These are phyloP conservation scores for Sporothrix inflata DNA, from an alignment of 2,329 filamentous ascomycete genomes.

Conservation along the genomic window DNA sequence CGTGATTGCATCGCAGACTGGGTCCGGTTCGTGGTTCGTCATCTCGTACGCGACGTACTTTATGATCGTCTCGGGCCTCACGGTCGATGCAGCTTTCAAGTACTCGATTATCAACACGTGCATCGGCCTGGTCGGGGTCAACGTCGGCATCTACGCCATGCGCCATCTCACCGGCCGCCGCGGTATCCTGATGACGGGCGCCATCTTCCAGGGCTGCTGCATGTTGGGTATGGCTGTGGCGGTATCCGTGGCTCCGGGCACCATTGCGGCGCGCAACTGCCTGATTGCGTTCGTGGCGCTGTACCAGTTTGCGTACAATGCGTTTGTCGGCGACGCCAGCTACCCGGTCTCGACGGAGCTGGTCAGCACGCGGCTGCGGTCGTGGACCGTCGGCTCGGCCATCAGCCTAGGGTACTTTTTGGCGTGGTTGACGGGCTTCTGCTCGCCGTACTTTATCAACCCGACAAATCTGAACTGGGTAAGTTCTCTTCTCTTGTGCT, in stretches of 20 bases:
- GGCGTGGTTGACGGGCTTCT: slow-evolving; percentile 48
- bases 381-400: slow-evolving; percentile 54
- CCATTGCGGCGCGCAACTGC: slow-evolving; percentile 39
- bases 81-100: slow-evolving; percentile 50
- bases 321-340: slow-evolving; percentile 46
- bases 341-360: slow-evolving; percentile 50
- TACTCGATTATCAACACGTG: slow-evolving; percentile 55
- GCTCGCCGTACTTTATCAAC: slow-evolving; percentile 53
- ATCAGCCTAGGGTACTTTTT: slow-evolving; percentile 50
- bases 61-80: slow-evolving; percentile 47
- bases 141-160: slow-evolving; percentile 54
- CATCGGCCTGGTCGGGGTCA: slow-evolving; percentile 53
- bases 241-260: slow-evolving; percentile 37
- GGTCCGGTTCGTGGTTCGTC: slow-evolving; percentile 53
- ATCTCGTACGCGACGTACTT: slow-evolving; percentile 57
- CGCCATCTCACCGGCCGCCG: slow-evolving; percentile 51
- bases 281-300: slow-evolving; percentile 44
- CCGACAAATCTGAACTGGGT: slow-evolving; percentile 47
- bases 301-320: slow-evolving; percentile 45
- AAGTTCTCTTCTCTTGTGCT: slow-evolving; percentile 4
- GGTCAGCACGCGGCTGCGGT: slow-evolving; percentile 49
- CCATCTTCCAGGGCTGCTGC: slow-evolving; percentile 47
- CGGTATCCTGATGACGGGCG: slow-evolving; percentile 52
- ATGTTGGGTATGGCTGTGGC: slow-evolving; percentile 51
- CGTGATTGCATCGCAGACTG: slow-evolving; percentile 51